Evolutionary conservation across 2,329 filamentous ascomycete species (phyloP), one percentile per base, ranked within the genome.

Genomic region (Coniochaeta hoffmannii): DNA sequence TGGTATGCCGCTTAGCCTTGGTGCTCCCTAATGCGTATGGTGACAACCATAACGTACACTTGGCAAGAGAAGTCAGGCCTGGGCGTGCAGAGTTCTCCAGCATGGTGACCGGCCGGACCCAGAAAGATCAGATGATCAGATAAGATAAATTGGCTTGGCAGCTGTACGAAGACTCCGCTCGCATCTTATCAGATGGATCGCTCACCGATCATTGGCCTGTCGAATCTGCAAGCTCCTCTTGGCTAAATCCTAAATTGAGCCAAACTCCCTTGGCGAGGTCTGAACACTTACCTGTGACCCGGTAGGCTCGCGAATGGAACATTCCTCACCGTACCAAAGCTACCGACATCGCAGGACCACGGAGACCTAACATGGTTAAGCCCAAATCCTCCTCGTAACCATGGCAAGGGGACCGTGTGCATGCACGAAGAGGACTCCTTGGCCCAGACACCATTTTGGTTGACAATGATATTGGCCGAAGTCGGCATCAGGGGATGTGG

Each of bases 81-180:
- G 28, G 49, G 28, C 49, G 19, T 26, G 22, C 12, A n/a, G 15
- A 38, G 28, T 36, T 36, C 9, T n/a, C 6, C 22, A n/a, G 26
- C n/a, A n/a, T 51, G 26, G 49, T 32, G 30, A 26, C 19, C 19
- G 24, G 2, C 7, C 15, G 8, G 36, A 8, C 7, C 8, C 15
- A n/a, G 32, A 19, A 31, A 19, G 12, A 50, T 54, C 53, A 51
- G 53, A 51, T 55, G 41, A 55, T 55, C 53, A 50, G 53, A 55
- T 55, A 55, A 55, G 53, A 51, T 51, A 51, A 51, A 19, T 51
- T 32, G 2, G 30, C 49, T 51, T 51, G 49, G 49, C 49, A 22
- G 9, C 12, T 9, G 17, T 2, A 5, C 6, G 9, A 41, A 10
- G 28, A 34, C n/a, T 51, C 49, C 49, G 19, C 31, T 10, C 30